Conservation (phyloP, 495 filamentous ascomycete genomes). For the Aspergillus campestris region DNA sequence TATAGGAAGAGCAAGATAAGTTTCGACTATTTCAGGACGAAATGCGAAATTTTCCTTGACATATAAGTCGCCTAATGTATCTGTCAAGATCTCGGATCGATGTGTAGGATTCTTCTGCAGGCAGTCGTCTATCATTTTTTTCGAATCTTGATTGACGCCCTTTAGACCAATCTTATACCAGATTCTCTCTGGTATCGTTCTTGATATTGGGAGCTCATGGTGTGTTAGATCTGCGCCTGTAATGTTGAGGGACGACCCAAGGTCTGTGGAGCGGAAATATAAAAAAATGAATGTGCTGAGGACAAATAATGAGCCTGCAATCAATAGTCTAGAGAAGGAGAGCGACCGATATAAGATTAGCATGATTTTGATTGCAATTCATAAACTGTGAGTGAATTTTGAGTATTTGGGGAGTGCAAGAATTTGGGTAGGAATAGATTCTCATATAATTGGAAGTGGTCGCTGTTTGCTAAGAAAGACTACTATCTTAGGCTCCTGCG, state of each 20-base stretch:
- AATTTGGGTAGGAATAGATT: no score
- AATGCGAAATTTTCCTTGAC: conserved; percentile 19
- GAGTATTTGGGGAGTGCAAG: no score
- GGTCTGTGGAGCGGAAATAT: not conserved
- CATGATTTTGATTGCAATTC: no score
- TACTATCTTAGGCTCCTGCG: no score
- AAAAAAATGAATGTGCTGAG: no score
- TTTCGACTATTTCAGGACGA: conserved; percentile 14
- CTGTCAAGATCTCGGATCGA: conserved; percentile 29
- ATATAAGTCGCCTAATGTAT: conserved; percentile 22
- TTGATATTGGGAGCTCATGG: conserved; percentile 1
- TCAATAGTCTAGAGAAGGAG: no score
- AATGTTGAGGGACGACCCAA: not conserved
- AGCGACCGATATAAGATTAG: no score
- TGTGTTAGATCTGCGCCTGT: not conserved
- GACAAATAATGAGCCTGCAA: no score
- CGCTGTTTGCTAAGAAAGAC: no score
- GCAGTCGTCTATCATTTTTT: conserved; percentile 16
- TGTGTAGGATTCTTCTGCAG: conserved; percentile 19
- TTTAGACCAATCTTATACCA: conserved; percentile 26
- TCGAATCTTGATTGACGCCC: conserved; percentile 6
- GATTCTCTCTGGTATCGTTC: conserved; percentile 20
- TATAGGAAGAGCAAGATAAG: conserved; percentile 20
- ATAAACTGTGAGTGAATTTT: no score
- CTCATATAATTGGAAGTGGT: no score